A percentile compares a stretch with the other conserved stretches of the same genome.
Evolutionary conservation across 2,329 filamentous ascomycete genomes (phyloP).

Genomic region (Nannizziopsis barbatae): DNA sequence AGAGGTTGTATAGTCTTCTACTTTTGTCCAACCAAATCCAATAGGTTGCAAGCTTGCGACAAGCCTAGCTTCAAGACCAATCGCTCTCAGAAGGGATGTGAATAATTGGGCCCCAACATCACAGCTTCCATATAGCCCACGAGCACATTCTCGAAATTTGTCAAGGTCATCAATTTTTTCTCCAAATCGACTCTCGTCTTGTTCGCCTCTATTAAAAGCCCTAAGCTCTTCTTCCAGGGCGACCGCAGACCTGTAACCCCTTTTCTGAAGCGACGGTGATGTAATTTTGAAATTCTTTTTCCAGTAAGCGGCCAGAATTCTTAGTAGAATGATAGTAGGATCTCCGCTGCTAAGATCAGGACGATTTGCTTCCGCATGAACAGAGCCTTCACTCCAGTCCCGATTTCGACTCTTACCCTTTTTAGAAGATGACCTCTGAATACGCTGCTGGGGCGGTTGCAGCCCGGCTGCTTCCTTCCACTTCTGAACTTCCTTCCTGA

Average conservation of each 20-base stretch:
- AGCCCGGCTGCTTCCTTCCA: slow-evolving; percentile 62
- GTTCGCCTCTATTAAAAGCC: slow-evolving; percentile 52
- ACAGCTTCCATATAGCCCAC: slow-evolving; percentile 63
- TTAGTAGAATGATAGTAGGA: slow-evolving; percentile 65
- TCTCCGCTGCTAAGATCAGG: slow-evolving; percentile 75
- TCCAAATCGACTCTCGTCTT: slow-evolving; percentile 57
- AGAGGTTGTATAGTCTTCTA: slow-evolving; percentile 58
- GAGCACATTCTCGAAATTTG: slow-evolving; percentile 58
- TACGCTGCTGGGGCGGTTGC: slow-evolving; percentile 32
- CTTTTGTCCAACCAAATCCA: slow-evolving; percentile 83
- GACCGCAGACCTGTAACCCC: slow-evolving; percentile 72
- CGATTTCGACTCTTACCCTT: slow-evolving; percentile 32
- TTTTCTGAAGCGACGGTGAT: slow-evolving; percentile 72
- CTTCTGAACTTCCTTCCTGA: slow-evolving; percentile 62
- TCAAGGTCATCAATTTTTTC: slow-evolving; percentile 59
- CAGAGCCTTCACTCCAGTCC: slow-evolving; percentile 63
- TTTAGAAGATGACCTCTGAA: slow-evolving; percentile 26
- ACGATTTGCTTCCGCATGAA: slow-evolving; percentile 55
- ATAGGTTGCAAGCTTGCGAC: slow-evolving; percentile 74
- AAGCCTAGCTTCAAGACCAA: slow-evolving; percentile 73
- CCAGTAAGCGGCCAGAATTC: slow-evolving; percentile 74
- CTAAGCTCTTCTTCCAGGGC: slow-evolving; percentile 62
- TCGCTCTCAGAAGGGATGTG: slow-evolving; percentile 65
- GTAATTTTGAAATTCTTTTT: slow-evolving; percentile 69
- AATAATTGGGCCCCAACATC: slow-evolving; percentile 86